Conservation (phyloP, 148 eudicot genomes). For the Fagopyrum tataricum region DNA sequence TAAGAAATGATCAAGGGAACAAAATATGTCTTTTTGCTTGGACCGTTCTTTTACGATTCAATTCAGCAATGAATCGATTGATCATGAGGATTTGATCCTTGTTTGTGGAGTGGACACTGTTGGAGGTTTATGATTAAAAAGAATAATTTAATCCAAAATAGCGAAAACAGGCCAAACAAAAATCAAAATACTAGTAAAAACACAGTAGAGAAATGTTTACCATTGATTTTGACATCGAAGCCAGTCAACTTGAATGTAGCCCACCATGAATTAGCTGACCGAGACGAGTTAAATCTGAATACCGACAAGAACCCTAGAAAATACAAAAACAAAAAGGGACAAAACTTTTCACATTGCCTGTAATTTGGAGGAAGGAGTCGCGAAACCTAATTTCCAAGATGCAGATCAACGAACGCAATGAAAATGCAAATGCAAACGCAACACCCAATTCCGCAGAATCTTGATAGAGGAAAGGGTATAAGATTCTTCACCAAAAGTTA, state of each 20-base stretch:
- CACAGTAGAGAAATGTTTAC: background rate
- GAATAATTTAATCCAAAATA: background rate
- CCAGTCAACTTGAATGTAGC: background rate
- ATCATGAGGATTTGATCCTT: background rate
- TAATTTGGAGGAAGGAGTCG: background rate
- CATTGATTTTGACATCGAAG: background rate
- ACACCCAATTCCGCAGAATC: background rate
- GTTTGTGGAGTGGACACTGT: background rate
- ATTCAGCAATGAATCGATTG: background rate
- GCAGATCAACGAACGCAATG: background rate
- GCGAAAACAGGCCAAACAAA: background rate
- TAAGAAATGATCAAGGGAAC: background rate
- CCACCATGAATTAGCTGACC: background rate
- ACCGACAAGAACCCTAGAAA: background rate
- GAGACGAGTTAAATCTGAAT: background rate
- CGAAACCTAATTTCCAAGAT: background rate
- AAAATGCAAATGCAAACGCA: too few species aligned
- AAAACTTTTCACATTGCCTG: background rate
- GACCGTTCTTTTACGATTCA: background rate
- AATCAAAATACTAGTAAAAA: background rate
- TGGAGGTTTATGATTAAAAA: background rate
- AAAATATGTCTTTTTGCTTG: background rate
- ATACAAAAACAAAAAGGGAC: background rate
- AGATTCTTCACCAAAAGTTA: too few species aligned
- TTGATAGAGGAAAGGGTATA: background rate